Conservation (phyloP, 352 stramenopile species). For the Phytophthora litchii region DNA sequence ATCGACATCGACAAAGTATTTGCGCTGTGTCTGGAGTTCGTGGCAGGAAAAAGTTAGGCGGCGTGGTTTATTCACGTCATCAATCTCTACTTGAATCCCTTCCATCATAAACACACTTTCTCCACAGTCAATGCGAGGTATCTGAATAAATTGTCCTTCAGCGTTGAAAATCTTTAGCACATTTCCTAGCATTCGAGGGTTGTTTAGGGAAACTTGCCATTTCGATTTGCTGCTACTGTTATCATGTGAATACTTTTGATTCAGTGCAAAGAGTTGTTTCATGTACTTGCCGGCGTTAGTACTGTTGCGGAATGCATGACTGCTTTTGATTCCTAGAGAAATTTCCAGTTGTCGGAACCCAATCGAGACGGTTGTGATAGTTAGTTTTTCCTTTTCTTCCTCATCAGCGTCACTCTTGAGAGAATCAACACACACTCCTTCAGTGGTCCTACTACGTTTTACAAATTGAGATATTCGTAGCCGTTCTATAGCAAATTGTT, state of each 20-base stretch:
- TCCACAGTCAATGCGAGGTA: constrained; percentile 12
- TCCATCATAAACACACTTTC: constrained; percentile 28
- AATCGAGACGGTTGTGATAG: constrained; percentile 28
- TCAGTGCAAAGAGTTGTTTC: constrained; percentile 21
- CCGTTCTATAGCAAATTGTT: constrained; percentile 54
- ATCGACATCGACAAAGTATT: constrained; percentile 56
- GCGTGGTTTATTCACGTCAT: constrained; percentile 42
- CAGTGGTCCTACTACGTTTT: constrained; percentile 19
- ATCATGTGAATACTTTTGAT: background rate
- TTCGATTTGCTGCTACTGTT: background rate
- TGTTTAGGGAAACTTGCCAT: constrained; percentile 24
- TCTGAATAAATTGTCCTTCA: constrained; percentile 15
- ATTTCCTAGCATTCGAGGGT: constrained; percentile 16
- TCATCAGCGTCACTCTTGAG: constrained; percentile 1
- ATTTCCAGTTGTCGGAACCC: constrained; percentile 41
- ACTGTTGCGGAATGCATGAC: constrained; percentile 7
- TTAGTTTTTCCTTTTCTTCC: constrained; percentile 32
- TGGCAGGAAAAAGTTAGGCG: constrained; percentile 61
- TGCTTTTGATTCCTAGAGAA: constrained; percentile 20
- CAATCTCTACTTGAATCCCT: constrained; percentile 50
- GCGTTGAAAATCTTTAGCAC: constrained; percentile 12
- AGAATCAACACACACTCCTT: constrained; percentile 17
- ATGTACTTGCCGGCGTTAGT: constrained; percentile 6
- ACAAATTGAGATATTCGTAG: constrained; percentile 45
- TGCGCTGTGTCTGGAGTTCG: constrained; percentile 50